Evolutionary conservation across 495 filamentous ascomycete genomes (phyloP), one percentile per base, ranked within the genome.

Genomic region (Choiromyces venosus): DNA sequence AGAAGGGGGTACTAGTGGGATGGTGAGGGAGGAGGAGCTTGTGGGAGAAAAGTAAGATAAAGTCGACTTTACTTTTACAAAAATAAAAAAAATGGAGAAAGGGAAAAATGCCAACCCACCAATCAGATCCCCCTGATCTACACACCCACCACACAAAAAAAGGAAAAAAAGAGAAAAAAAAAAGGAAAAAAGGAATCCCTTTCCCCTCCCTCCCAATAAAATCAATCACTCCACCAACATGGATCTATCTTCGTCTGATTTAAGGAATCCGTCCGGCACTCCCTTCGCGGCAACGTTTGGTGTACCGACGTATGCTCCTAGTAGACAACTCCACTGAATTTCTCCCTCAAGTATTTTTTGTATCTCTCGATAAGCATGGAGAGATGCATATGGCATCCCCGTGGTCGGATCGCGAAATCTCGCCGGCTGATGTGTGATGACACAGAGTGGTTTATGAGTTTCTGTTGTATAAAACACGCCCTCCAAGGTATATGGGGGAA

Each of bases 361-460:
- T 35, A 92, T 89, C 83, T 93, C 87, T 69, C 86, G 86, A 82
- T 91, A 95, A 10, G 92, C 93, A 73, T 90, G 89, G 35, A 87
- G 83, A 78, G 91, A 92, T 46, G 87, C 86, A 82, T 92, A 96
- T 14, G 91, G 87, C 35, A 96, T 85, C 0, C 90, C 90, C 0
- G 93, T 96, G 74, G 85, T 86, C 0, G 91, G 91, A 78, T 96
- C 92, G 44, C 88, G 86, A 81, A 92, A 95, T 65, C 86, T 88
- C 33, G 93, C 92, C 56, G 90, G 89, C 67, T 91, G 87, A 76
- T 89, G 89, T 12, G 93, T 95, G 82, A 96, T 94, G 69, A 89
- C 89, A 81, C 93, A 96, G 67, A 90, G 85, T 67, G 87, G 81
- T 82, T 86, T 81, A 80, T 82, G 80, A 71, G 85, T 85, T 82